A percentile compares a stretch with the other conserved stretches of the same genome.
Conservation (phyloP, 1,284 basidiomycete species). For the Sporisorium graminicola region DNA sequence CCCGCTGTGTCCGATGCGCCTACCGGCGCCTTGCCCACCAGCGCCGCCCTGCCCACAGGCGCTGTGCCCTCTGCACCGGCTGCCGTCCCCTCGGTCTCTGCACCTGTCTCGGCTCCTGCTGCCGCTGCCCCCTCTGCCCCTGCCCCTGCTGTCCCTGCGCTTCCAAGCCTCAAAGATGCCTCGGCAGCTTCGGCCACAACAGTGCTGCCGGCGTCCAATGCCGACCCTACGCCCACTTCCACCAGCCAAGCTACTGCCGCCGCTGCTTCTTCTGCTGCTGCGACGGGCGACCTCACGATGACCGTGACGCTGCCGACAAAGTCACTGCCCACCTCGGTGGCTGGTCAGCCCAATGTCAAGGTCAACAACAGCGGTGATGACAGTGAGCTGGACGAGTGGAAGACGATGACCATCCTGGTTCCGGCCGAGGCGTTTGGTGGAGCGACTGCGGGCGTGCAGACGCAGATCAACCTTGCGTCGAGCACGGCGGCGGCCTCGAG, state of each 20-base stretch:
- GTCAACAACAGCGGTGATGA: constrained; percentile 9
- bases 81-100: constrained; percentile 12
- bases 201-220: constrained; percentile 19
- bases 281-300: constrained; percentile 32
- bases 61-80: constrained; percentile 6
- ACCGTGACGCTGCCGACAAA: constrained; percentile 39
- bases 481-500: constrained; percentile 12
- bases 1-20: constrained; percentile 9
- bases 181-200: constrained; percentile 26
- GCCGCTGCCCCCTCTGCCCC: neutral
- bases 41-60: constrained; percentile 1
- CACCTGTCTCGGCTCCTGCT: constrained; percentile 9
- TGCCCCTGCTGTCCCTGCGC: constrained; percentile 4
- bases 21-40: neutral
- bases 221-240: neutral
- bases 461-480: constrained; percentile 11
- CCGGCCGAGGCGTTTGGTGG: constrained; percentile 41
- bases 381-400: constrained; percentile 15
- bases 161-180: constrained; percentile 17
- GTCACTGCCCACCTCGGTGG: constrained; percentile 22
- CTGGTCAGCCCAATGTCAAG: constrained; percentile 19
- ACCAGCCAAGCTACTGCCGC: neutral
- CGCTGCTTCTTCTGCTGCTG: neutral
- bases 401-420: constrained; percentile 50
- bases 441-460: constrained; percentile 16